Base-by-base conservation (phyloP, 345 rosid species). In the Euclidium syriacum region DNA sequence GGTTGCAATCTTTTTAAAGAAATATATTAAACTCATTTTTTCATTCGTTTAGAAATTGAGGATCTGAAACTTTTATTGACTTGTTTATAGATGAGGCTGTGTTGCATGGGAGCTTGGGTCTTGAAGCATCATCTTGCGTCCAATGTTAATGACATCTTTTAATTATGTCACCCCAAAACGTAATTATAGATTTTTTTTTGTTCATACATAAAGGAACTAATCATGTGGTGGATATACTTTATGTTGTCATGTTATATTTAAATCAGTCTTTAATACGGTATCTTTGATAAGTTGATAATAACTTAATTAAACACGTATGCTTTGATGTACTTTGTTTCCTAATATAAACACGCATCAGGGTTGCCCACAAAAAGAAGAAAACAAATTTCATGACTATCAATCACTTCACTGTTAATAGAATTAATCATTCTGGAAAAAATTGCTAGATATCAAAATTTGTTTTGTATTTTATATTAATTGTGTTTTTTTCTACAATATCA, bases 311-410 rank as follows among this genome's bases (percentile, higher is more conserved):
- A 24, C 3, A 40, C 16, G 35, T 50, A 9, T 50, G 4, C 6
- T 49, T 9, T 46, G 7, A 14, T 38, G 38, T 41, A 16, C 64
- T 42, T 58, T 42, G n/a, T 41, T 58, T 58, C 51, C 51, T 58
- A 20, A 29, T 43, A 1, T 25, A 39, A 16, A 16, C 18, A 14
- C 60, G 14, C 42, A 36, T 38, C 15, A 24, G 24, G 24, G 47
- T 38, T 55, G 23, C 29, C 14, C 23, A 16, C 18, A 26, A 15
- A 25, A 39, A n/a, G n/a, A 15, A 10, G 15, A 39, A 29, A n/a
- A 33, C 39, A 29, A 29, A 17, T n/a, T 41, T 27, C 15, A 10
- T 51, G 23, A 18, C 5, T 50, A 11, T 11, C 7, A 12, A 19
- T 7, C 23, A 39, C 17, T 33, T 39, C 1, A 39, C 5, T 15